A percentile compares a stretch with the other conserved stretches of the same genome.
These are phyloP conservation scores for Amylostereum chailletii DNA, from an alignment of 1,284 basidiomycete genomes.

Conservation along the genomic window DNA sequence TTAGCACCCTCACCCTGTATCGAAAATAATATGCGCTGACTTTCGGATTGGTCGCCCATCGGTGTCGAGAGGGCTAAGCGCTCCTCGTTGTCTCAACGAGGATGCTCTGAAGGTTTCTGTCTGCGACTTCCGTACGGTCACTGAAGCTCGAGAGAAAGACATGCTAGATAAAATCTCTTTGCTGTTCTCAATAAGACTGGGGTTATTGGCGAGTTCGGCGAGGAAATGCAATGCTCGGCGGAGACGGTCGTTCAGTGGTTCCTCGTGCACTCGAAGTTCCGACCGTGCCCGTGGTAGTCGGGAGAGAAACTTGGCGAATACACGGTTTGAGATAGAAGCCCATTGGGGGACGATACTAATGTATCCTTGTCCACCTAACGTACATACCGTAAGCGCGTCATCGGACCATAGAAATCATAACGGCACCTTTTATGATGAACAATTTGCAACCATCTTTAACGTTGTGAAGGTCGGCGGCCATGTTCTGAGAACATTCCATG, in stretches of 20 bases:
- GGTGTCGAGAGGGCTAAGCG: constrained; percentile 48
- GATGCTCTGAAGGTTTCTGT: constrained; percentile 39
- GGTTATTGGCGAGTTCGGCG: constrained; percentile 16
- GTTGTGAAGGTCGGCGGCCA: constrained; percentile 39
- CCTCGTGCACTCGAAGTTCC: constrained; percentile 28
- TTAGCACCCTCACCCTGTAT: background rate
- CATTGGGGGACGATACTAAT: constrained; percentile 34
- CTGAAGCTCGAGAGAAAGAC: constrained; percentile 56
- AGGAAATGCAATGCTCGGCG: constrained; percentile 40
- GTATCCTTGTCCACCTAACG: constrained; percentile 38
- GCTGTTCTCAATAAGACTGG: too few relatives aligned
- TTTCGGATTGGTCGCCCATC: constrained; percentile 54
- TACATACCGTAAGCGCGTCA: background rate
- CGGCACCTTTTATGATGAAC: constrained; percentile 54
- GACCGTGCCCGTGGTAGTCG: constrained; percentile 41
- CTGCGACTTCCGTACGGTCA: constrained; percentile 44
- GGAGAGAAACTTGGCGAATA: constrained; percentile 51
- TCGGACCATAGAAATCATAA: constrained; percentile 6
- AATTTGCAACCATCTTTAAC: constrained; percentile 28
- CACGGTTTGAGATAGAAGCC: constrained; percentile 62
- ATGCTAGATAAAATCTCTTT: constrained; percentile 31
- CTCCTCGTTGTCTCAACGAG: constrained; percentile 31
- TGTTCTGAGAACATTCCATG: constrained; percentile 44
- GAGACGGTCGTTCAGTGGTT: constrained; percentile 41
- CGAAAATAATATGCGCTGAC: constrained; percentile 24